Evolutionary conservation across 75 land plant genomes (phyloP).

Genomic region (Picea sitchensis): DNA sequence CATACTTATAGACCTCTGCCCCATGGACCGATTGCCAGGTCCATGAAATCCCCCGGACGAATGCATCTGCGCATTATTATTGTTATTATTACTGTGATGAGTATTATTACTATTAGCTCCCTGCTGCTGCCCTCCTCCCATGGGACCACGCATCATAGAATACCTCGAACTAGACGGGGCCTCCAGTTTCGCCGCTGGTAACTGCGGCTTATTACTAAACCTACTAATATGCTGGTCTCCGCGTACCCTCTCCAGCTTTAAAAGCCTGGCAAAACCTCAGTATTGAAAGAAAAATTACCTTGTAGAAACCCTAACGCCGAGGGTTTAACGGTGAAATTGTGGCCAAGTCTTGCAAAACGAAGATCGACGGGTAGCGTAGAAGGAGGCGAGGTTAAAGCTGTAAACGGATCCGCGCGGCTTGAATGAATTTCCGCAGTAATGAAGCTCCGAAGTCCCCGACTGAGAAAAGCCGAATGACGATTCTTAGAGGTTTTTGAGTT

Average conservation of each 20-base stretch:
- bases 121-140: not conserved
- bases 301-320: not conserved
- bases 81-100: no score
- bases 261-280: not conserved
- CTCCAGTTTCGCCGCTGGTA: not conserved
- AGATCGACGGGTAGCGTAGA: no score
- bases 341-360: no score
- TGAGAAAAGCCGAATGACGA: no score
- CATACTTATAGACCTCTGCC: not conserved
- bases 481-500: no score
- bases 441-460: no score
- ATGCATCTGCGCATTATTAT: not conserved
- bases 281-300: no score
- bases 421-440: no score
- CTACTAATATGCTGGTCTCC: conserved; percentile 1
- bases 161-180: not conserved
- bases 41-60: not conserved
- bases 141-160: not conserved
- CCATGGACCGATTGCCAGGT: not conserved
- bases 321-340: no score
- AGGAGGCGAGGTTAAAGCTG: no score
- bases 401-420: no score
- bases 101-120: not conserved
- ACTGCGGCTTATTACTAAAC: not conserved
- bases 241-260: not conserved